These are phyloP conservation scores for Poteriospumella lacustris DNA, from an alignment of 108 stramenopile species.

Conservation along the genomic window DNA sequence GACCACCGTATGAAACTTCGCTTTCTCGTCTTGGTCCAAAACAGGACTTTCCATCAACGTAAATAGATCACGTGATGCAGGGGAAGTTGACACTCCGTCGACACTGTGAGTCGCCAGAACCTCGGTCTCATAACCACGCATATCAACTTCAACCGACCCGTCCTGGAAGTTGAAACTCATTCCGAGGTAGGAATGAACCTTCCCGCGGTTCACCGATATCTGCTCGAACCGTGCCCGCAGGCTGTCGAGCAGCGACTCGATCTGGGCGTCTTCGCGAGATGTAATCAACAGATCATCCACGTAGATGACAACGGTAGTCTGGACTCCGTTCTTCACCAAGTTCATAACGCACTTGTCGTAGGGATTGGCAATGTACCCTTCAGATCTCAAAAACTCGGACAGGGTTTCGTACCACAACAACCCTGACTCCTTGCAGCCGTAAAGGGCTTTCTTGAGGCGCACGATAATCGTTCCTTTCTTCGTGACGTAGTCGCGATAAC, in stretches of 20 bases:
- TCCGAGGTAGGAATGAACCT: neutral
- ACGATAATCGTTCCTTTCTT: neutral
- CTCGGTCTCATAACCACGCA: neutral
- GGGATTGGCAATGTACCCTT: neutral
- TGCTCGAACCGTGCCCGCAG: neutral
- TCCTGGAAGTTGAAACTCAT: neutral
- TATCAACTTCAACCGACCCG: neutral
- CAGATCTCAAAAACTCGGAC: neutral
- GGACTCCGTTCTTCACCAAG: neutral
- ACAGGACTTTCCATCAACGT: neutral
- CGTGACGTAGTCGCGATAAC: neutral
- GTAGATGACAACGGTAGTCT: neutral
- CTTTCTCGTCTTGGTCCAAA: neutral
- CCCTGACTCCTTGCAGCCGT: neutral
- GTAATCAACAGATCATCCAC: conserved; percentile 19
- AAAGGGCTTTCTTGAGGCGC: neutral
- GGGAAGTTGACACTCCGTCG: neutral
- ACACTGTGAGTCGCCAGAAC: neutral
- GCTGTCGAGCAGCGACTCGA: neutral
- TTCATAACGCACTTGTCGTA: conserved; percentile 22
- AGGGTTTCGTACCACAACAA: neutral
- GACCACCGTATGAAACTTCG: conserved; percentile 3
- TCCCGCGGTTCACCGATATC: neutral
- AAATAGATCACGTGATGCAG: neutral
- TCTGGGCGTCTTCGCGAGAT: neutral